Conservation (phyloP, 768 basidiomycete genomes). For the Phylloporus sp. region DNA sequence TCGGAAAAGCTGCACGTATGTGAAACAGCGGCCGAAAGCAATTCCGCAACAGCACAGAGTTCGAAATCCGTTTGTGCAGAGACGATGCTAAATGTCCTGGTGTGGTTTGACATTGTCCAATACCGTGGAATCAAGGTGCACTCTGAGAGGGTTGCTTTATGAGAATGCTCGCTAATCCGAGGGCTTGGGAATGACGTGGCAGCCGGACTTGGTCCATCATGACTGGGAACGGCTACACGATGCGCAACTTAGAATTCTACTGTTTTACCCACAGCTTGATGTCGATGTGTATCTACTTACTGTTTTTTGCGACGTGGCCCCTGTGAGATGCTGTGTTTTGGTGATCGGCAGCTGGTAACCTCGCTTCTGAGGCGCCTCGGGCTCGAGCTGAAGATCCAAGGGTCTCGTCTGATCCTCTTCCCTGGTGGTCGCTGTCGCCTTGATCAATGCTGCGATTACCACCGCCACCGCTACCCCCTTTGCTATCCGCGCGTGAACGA, state of each 20-base stretch:
- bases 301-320: conserved; percentile 19
- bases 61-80: conserved; percentile 49
- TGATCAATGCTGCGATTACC: conserved; percentile 35
- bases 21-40: conserved; percentile 37
- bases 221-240: conserved; percentile 21
- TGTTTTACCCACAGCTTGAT: conserved; percentile 19
- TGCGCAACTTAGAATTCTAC: conserved; percentile 22
- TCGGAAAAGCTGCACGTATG: conserved; percentile 21
- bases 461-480: conserved; percentile 39
- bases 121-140: conserved; percentile 21
- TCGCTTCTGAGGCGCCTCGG: conserved; percentile 74
- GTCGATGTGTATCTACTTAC: conserved; percentile 27
- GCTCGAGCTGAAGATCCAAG: conserved; percentile 36
- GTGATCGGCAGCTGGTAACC: conserved; percentile 29
- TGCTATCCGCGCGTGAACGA: conserved; percentile 49
- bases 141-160: conserved; percentile 23
- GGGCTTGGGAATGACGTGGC: conserved; percentile 7
- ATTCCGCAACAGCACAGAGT: conserved; percentile 47
- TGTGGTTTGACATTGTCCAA: conserved; percentile 24
- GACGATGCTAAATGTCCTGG: conserved; percentile 39
- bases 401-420: conserved; percentile 33
- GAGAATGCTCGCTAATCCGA: conserved; percentile 16
- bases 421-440: conserved; percentile 35
- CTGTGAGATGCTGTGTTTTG: conserved; percentile 20
- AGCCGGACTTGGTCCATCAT: conserved; percentile 17